Evolutionary conservation across 78 protist genomes (phyloP), one percentile per base, ranked within the genome.

Genomic region (Guillardia theta): DNA sequence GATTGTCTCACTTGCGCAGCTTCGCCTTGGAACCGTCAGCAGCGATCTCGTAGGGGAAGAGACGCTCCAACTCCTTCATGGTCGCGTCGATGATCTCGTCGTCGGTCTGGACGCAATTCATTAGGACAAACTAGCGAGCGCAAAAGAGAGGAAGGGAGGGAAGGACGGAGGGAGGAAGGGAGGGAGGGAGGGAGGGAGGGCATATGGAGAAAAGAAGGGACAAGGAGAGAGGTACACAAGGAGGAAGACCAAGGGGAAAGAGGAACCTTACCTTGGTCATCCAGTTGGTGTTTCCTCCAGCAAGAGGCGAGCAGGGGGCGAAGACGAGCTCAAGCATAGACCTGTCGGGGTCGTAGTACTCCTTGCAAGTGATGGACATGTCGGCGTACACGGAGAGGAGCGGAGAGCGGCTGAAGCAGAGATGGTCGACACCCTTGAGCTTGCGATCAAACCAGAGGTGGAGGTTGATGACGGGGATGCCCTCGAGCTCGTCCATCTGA

Each of bases 361-460:
- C 94, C 83, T 62, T 76, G 88, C 94, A 93, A 18, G 94, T 93
- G 33, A 47, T 77, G 19, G 62, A 70, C 94, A 93, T 93, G 88
- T 93, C 94, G 37, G 94, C 94, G 88, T 93, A 93, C 27, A 93
- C 94, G 45, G 94, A 93, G 77, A 93, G 88, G 24, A 93, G 94
- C 54, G 88, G 94, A 4, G 92, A 77, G 80, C 94, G 83, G 22
- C 92, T 77, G 70, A 93, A 93, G 92, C 53, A 46, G 22, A 93
- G 90, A 41, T 93, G 94, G 88, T 93, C 94, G n/a, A 77, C 92
- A 37, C 1, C 30, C 33, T n/a, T 30, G 45, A 90, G 93, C 93
- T 88, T 88, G 30, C 48, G 24, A 50, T 94, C 95, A 70, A 94
- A 64, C 95, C 95, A 94, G 19, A 94, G 45, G 48, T 93, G 95